Conservation (phyloP, 306 rosid genomes). For the Parietaria judaica region DNA sequence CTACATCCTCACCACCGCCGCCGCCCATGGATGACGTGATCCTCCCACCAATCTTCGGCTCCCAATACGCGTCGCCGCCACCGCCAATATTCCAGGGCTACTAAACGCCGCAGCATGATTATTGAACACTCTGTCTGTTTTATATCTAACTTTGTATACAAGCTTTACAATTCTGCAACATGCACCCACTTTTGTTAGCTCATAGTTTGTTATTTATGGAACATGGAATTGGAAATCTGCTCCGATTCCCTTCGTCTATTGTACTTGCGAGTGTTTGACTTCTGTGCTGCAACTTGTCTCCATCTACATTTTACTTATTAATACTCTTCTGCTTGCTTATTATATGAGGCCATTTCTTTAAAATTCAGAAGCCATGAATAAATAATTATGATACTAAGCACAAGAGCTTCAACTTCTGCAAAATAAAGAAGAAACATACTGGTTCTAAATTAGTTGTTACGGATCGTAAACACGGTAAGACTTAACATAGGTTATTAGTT, state of each 20-base stretch:
- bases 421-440: too few relatives aligned
- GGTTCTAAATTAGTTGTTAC: too few relatives aligned
- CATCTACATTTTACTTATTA: not conserved
- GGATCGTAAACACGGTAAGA: too few relatives aligned
- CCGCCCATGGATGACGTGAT: slow-evolving; percentile 9
- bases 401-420: too few relatives aligned
- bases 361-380: too few relatives aligned
- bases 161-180: slow-evolving; percentile 14
- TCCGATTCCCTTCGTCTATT: slow-evolving; percentile 15
- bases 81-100: slow-evolving; percentile 33
- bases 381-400: too few relatives aligned
- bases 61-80: slow-evolving; percentile 27
- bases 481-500: too few relatives aligned
- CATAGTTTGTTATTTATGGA: slow-evolving; percentile 13
- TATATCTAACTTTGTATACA: slow-evolving; percentile 9
- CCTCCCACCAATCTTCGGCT: slow-evolving; percentile 26
- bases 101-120: slow-evolving; percentile 9
- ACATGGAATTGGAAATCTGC: slow-evolving; percentile 11
- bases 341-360: not conserved
- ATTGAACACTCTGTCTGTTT: not conserved
- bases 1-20: slow-evolving; percentile 5
- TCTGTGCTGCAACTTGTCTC: slow-evolving; percentile 6
- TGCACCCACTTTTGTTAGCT: slow-evolving; percentile 27
- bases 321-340: not conserved
- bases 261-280: slow-evolving; percentile 10